Evolutionary conservation across 2,329 filamentous ascomycete genomes (phyloP).

Genomic region (Colletotrichum sublineola): DNA sequence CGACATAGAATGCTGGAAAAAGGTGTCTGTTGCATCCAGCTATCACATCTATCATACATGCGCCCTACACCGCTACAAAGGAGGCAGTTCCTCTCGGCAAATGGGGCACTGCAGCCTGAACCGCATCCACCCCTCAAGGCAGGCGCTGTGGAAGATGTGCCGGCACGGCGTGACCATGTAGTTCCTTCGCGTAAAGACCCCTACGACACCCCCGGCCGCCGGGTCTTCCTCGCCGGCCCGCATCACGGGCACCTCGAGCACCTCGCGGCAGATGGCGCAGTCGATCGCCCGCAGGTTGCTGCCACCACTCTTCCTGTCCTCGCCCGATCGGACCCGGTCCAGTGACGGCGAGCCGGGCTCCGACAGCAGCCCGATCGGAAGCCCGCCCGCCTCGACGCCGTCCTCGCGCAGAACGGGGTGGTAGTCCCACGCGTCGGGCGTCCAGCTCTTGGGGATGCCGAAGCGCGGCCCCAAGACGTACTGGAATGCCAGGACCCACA

Average conservation of each 20-base stretch:
- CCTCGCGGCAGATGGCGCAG: conserved; percentile 95
- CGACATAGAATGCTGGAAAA: neutral
- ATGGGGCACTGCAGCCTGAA: conserved; percentile 95
- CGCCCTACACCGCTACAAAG: conserved; percentile 65
- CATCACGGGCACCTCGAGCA: conserved; percentile 89
- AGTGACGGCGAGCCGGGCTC: conserved; percentile 44
- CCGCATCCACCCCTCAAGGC: conserved; percentile 96
- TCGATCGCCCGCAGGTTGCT: conserved; percentile 73
- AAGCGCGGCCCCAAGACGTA: conserved; percentile 90
- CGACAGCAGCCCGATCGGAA: conserved; percentile 80
- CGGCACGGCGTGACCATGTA: conserved; percentile 99
- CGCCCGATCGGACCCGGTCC: conserved; percentile 50
- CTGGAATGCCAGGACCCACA: conserved; percentile 83
- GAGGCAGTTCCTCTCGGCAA: conserved; percentile 89
- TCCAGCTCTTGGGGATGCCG: conserved; percentile 78
- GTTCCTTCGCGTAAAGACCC: conserved; percentile 81
- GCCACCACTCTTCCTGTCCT: conserved; percentile 49
- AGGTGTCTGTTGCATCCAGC: neutral
- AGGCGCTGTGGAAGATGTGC: conserved; percentile 94
- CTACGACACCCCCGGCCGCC: conserved; percentile 66
- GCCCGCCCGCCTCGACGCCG: conserved; percentile 80
- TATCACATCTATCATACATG: neutral
- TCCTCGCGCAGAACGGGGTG: conserved; percentile 90
- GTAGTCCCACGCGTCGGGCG: conserved; percentile 90
- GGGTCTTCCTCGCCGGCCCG: conserved; percentile 67